Conservation (phyloP, 225 moss, liverwort and hornwort genomes). For the Rhytidiadelphus loreus region DNA sequence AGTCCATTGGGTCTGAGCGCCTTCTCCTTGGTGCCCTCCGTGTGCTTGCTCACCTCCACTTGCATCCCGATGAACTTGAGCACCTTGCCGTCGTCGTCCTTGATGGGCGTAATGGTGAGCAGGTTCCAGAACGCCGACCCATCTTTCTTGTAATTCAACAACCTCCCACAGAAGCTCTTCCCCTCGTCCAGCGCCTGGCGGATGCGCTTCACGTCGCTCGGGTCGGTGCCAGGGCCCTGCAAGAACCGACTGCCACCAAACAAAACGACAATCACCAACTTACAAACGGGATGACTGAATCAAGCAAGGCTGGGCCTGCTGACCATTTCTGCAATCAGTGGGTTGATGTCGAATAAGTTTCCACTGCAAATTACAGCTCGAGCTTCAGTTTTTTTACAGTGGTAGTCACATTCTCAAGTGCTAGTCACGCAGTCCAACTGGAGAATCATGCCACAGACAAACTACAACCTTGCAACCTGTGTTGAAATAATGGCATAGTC, state of each 20-base stretch:
- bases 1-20: slow-evolving; percentile 78
- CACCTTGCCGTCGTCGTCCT: slow-evolving; percentile 67
- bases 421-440: background rate
- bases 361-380: background rate
- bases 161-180: slow-evolving; percentile 43
- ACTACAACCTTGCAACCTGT: background rate
- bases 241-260: slow-evolving; percentile 22
- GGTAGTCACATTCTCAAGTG: background rate
- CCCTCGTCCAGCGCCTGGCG: slow-evolving; percentile 46
- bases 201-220: slow-evolving; percentile 27
- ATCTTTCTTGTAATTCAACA: slow-evolving; percentile 83
- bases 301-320: background rate
- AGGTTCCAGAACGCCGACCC: slow-evolving; percentile 87
- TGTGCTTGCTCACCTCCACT: slow-evolving; percentile 99
- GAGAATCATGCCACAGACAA: background rate
- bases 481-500: background rate
- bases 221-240: slow-evolving; percentile 60
- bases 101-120: slow-evolving; percentile 74
- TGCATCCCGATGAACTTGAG: slow-evolving; percentile 96
- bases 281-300: background rate
- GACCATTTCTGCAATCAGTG: background rate
- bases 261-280: background rate
- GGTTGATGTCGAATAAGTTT: background rate
- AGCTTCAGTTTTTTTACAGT: background rate
- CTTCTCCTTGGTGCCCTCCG: slow-evolving; percentile 67